Conservation (phyloP, 768 basidiomycete species). For the Chalciporus chontae region DNA sequence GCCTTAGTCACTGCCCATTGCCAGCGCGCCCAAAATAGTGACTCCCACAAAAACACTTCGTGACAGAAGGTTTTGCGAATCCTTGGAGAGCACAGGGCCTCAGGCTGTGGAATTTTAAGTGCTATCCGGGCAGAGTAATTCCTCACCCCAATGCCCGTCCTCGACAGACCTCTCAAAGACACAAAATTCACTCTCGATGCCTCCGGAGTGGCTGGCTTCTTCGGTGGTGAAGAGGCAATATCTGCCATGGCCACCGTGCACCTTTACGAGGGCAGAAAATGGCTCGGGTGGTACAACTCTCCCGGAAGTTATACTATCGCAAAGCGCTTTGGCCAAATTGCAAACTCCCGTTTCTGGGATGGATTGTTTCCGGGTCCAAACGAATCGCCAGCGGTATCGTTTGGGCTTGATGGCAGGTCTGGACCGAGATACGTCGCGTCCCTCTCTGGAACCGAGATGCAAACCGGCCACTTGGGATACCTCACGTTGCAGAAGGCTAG, state of each 20-base stretch:
- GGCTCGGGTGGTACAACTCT: constrained; percentile 37
- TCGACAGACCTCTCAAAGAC: constrained; percentile 5
- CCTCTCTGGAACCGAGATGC: constrained; percentile 29
- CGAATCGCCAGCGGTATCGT: constrained; percentile 24
- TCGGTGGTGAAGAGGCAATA: constrained; percentile 37
- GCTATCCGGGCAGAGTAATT: background rate
- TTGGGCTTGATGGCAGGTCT: constrained; percentile 26
- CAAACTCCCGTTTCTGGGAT: constrained; percentile 28
- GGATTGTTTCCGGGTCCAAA: constrained; percentile 31
- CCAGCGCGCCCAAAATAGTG: no score
- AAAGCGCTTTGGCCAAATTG: constrained; percentile 30
- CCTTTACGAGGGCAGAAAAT: constrained; percentile 28
- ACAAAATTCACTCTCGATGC: constrained; percentile 22
- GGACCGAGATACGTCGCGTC: constrained; percentile 27
- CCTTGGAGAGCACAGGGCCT: no score
- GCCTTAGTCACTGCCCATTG: no score
- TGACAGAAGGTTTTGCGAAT: no score
- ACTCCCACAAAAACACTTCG: no score
- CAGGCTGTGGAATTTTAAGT: background rate
- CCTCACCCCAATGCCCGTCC: constrained; percentile 13
- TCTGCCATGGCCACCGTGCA: constrained; percentile 36
- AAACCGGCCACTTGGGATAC: constrained; percentile 30
- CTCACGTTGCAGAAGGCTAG: constrained; percentile 20
- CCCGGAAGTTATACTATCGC: constrained; percentile 35
- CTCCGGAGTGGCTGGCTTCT: constrained; percentile 34